Conservation (phyloP, 2,329 filamentous ascomycete species). For the Diaporthe longicolla region DNA sequence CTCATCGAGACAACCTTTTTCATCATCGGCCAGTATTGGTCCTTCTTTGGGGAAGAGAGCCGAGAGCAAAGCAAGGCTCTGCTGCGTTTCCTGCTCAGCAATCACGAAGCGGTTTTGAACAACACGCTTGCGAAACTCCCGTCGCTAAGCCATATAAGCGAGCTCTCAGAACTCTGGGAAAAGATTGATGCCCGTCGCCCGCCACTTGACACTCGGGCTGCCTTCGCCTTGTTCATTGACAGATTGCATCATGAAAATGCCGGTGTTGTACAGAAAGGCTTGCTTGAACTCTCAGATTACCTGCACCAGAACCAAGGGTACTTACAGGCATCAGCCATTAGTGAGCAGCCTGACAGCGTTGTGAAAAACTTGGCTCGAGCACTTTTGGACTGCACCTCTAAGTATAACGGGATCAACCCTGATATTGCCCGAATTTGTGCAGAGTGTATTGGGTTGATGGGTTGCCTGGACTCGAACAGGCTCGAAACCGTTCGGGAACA, state of each 20-base stretch:
- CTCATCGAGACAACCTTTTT: conserved; percentile 92
- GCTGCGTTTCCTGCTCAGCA: conserved; percentile 75
- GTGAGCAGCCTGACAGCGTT: conserved; percentile 85
- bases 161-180: conserved; percentile 76
- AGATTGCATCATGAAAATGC: conserved; percentile 87
- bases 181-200: conserved; percentile 76
- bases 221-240: conserved; percentile 78
- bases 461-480: conserved; percentile 91
- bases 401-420: conserved; percentile 77
- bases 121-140: conserved; percentile 83
- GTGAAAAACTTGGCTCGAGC: conserved; percentile 80
- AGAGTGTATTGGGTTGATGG: conserved; percentile 87
- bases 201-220: conserved; percentile 75
- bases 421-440: conserved; percentile 82
- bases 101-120: conserved; percentile 72
- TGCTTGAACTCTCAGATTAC: conserved; percentile 82
- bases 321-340: conserved; percentile 83
- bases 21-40: conserved; percentile 87
- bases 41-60: conserved; percentile 71
- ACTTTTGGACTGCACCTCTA: conserved; percentile 87
- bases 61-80: conserved; percentile 72
- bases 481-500: conserved; percentile 85
- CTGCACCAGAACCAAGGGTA: conserved; percentile 81
- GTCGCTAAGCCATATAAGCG: conserved; percentile 78
- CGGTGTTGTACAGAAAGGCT: conserved; percentile 85